phyloP scores from a whole-genome alignment of 345 rosid species.

The Populus davidiana region DNA sequence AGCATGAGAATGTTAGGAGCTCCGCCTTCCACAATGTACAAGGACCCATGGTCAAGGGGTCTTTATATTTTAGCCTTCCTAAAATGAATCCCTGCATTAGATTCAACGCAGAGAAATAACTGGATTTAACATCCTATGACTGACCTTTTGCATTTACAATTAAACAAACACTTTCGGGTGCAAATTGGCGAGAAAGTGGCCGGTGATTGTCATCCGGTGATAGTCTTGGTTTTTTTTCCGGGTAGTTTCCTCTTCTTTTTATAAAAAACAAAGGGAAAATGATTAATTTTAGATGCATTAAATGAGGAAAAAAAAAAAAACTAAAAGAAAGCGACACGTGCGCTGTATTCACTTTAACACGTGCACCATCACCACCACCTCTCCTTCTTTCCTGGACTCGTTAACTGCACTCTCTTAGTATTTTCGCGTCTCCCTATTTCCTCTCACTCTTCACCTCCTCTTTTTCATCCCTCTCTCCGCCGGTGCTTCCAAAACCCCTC shows the following conservation, averaged over 20 bases:
- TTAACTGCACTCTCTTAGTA: not conserved
- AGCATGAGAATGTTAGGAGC: not conserved
- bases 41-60: not conserved
- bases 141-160: not conserved
- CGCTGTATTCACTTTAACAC: constrained; percentile 1
- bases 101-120: not conserved
- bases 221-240: too few relatives aligned
- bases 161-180: not conserved
- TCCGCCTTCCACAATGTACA: not conserved
- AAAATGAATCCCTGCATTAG: not conserved
- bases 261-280: not conserved
- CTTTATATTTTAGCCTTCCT: too few relatives aligned
- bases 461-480: not conserved
- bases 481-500: not conserved
- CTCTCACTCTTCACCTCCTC: constrained; percentile 1
- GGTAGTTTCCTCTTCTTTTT: not conserved
- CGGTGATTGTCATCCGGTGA: not conserved
- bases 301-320: not conserved
- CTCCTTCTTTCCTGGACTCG: not conserved
- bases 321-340: not conserved
- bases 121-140: not conserved
- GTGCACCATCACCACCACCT: constrained; percentile 5
- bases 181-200: not conserved
- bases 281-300: not conserved
- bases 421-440: not conserved